Conservation (phyloP, 495 filamentous ascomycete species). For the Hamigera avellanea region DNA sequence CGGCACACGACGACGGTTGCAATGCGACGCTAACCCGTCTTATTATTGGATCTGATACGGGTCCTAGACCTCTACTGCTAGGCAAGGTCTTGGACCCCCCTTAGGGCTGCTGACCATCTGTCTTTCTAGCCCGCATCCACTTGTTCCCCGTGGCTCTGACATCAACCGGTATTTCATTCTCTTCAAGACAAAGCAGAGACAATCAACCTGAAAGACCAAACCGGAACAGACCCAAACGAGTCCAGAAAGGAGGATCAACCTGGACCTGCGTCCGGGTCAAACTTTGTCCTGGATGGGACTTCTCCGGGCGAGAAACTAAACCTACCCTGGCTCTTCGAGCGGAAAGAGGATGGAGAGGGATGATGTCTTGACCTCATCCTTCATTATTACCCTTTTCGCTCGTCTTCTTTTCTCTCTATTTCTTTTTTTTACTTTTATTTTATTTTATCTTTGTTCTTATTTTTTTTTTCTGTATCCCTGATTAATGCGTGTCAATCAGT, state of each 20-base stretch:
- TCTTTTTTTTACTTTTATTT: conserved; percentile 4
- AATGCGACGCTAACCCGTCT: conserved; percentile 23
- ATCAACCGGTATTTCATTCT: conserved; percentile 27
- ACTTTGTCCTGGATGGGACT: conserved; percentile 25
- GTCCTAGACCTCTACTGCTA: conserved; percentile 10
- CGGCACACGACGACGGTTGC: conserved; percentile 21
- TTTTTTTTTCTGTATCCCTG: conserved; percentile 2
- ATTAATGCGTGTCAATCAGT: no score
- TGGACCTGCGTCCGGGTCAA: conserved; percentile 39
- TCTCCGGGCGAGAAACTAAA: conserved; percentile 25
- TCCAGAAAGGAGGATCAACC: conserved; percentile 34
- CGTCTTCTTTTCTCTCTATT: conserved; percentile 5
- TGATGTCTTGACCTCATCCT: conserved; percentile 33
- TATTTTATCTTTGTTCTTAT: neutral
- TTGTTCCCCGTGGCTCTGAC: conserved; percentile 29
- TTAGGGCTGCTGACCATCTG: conserved; percentile 4
- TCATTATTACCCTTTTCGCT: conserved; percentile 9
- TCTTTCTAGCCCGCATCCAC: conserved; percentile 24
- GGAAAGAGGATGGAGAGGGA: conserved; percentile 2
- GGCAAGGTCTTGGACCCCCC: conserved; percentile 15
- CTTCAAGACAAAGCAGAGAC: conserved; percentile 22
- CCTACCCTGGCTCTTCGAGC: conserved; percentile 21
- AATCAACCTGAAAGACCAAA: conserved; percentile 23
- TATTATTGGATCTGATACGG: conserved; percentile 33
- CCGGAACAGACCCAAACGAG: conserved; percentile 27